Conservation (phyloP, 495 filamentous ascomycete genomes). For the Penicillium soppii region DNA sequence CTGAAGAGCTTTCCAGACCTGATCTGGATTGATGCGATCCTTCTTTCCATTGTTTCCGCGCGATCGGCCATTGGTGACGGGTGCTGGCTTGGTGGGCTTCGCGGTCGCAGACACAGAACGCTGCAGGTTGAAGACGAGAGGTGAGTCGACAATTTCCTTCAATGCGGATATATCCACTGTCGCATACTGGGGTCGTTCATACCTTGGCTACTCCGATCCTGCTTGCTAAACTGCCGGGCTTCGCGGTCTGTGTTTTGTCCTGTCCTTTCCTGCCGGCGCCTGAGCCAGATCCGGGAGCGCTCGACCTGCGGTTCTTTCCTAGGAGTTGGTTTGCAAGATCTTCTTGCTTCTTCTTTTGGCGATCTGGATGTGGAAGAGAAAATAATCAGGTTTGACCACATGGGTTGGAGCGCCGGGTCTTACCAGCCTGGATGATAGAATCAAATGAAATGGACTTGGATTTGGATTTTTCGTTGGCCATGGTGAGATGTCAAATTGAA, state of each 20-base stretch:
- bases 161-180: neutral
- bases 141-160: neutral
- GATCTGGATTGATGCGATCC: constrained; percentile 39
- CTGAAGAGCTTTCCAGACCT: constrained; percentile 36
- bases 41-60: constrained; percentile 28
- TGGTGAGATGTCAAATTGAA: constrained; percentile 16
- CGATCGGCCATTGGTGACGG: constrained; percentile 20
- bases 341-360: constrained; percentile 68
- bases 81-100: constrained; percentile 32
- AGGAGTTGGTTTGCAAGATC: constrained; percentile 71
- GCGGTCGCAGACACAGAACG: constrained; percentile 42
- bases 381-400: constrained; percentile 4
- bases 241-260: constrained; percentile 46
- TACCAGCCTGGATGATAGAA: constrained; percentile 65
- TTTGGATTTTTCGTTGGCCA: constrained; percentile 49
- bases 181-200: constrained; percentile 7
- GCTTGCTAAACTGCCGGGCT: constrained; percentile 63
- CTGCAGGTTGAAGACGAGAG: constrained; percentile 20
- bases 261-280: constrained; percentile 16
- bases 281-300: constrained; percentile 49
- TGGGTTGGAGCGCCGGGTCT: constrained; percentile 7
- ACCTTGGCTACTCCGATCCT: constrained; percentile 76
- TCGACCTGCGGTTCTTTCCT: constrained; percentile 59
- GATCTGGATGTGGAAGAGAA: constrained; percentile 52
- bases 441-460: constrained; percentile 60